Conservation (phyloP, 2,329 filamentous ascomycete genomes). For the Penicillium sp. region DNA sequence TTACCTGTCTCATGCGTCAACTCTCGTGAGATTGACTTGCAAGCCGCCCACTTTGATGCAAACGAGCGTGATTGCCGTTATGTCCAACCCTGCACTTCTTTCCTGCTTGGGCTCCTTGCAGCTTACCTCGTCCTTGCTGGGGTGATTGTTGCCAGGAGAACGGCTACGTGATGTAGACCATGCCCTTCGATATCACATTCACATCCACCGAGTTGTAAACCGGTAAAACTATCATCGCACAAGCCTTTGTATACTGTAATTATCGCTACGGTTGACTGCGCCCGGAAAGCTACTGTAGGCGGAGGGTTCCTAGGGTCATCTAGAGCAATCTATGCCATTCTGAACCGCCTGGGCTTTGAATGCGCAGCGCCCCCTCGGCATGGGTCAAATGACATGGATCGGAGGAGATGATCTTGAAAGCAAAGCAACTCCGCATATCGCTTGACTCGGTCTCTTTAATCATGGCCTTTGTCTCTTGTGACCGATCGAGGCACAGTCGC, state of each 20-base stretch:
- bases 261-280: neutral
- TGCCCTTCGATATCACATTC: neutral
- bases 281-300: neutral
- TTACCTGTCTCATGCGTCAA: constrained; percentile 20
- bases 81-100: constrained; percentile 5
- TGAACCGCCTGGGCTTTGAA: neutral
- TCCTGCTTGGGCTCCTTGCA: constrained; percentile 26
- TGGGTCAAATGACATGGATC: constrained; percentile 5
- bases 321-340: neutral
- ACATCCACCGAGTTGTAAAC: neutral
- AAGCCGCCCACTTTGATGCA: neutral
- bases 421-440: constrained; percentile 2
- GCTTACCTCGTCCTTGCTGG: constrained; percentile 23
- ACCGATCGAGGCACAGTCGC: neutral
- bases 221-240: neutral
- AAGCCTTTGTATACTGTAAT: neutral
- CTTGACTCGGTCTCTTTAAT: neutral
- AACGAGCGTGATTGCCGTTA: constrained; percentile 1
- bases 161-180: neutral
- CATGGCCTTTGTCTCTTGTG: neutral
- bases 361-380: neutral
- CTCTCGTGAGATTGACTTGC: neutral
- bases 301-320: neutral
- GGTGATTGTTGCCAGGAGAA: constrained; percentile 1
- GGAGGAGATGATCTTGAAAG: neutral